phyloP scores from a whole-genome alignment of 1,284 basidiomycete species.

The Leccinum fallax region DNA sequence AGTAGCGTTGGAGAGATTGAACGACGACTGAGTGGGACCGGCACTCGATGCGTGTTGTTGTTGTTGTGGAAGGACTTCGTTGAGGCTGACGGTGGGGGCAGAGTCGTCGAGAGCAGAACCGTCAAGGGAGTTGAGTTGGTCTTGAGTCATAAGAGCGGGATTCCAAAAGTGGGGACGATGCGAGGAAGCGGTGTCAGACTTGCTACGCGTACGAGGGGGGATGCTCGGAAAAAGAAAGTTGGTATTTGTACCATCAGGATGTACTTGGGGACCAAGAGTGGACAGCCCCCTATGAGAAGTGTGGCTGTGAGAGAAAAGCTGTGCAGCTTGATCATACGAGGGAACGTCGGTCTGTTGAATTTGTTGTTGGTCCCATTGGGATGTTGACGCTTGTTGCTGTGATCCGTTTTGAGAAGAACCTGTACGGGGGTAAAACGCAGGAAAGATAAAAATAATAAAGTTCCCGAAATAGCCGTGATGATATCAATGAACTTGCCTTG shows the following conservation, averaged over 20 bases:
- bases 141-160: slow-evolving; percentile 34
- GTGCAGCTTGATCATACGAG: slow-evolving; percentile 32
- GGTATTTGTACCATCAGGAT: slow-evolving; percentile 40
- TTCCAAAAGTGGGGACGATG: slow-evolving; percentile 55
- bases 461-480: slow-evolving; percentile 36
- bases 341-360: slow-evolving; percentile 37
- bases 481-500: slow-evolving; percentile 49
- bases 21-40: slow-evolving; percentile 25
- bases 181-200: slow-evolving; percentile 61
- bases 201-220: slow-evolving; percentile 52
- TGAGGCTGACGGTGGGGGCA: slow-evolving; percentile 48
- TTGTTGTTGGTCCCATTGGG: slow-evolving; percentile 40
- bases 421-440: slow-evolving; percentile 31
- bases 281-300: slow-evolving; percentile 39
- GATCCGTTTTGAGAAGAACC: slow-evolving; percentile 33
- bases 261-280: slow-evolving; percentile 33
- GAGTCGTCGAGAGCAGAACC: slow-evolving; percentile 37
- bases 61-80: slow-evolving; percentile 45
- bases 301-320: slow-evolving; percentile 39
- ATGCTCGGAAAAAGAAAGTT: slow-evolving; percentile 36
- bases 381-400: slow-evolving; percentile 38
- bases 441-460: slow-evolving; percentile 26
- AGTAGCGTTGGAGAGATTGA: slow-evolving; percentile 27
- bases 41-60: slow-evolving; percentile 32
- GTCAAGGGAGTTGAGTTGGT: slow-evolving; percentile 36